Base-by-base conservation (phyloP, 148 eudicot species). In the Camellia lanceoleosa region DNA sequence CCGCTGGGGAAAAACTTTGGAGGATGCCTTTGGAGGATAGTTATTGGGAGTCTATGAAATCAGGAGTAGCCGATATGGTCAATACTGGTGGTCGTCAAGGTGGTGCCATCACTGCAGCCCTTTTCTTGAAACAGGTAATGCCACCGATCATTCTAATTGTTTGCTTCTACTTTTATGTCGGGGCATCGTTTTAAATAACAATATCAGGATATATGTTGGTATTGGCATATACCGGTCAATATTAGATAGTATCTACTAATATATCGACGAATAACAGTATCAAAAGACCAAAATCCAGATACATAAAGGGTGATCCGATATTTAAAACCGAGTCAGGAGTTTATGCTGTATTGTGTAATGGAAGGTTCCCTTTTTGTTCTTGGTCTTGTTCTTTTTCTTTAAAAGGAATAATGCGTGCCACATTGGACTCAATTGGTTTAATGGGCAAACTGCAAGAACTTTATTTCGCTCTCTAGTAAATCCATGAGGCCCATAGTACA, bases 11-110 rank as follows among this genome's bases (percentile, higher is more conserved):
- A 88, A 96, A 93, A 86, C 86, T 96, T 51, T 96, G 98, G 98
- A 91, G 97, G 83, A 68, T 96, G 95, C 99, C 99, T 13, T 18
- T 96, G 88, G 99, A 96, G 85, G 98, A 96, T 52, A 93, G 93
- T 81, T 93, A 96, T 62, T 96, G 99, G 99, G 99, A 96, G 60
- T 85, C 91, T 14, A 93, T 96, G 99, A 93, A 96, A 85, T 96
- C 99, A 46, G 91, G 95, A 69, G 90, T 96, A 44, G 99, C 99
- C 76, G 99, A 96, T 85, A 96, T 96, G 99, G 92, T 91, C 5
- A 96, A 96, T 80, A 92, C 97, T 14, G 98, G 98, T 76, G 92
- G 89, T 80, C 99, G 98, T 83, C 93, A 86, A 87, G 99, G 99
- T 78, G 99, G 99, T 79, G 82, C 99, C 63, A 96, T 96, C 72